Evolutionary conservation across 352 stramenopile species (phyloP).

Genomic region (Globisporangium takayamanum): DNA sequence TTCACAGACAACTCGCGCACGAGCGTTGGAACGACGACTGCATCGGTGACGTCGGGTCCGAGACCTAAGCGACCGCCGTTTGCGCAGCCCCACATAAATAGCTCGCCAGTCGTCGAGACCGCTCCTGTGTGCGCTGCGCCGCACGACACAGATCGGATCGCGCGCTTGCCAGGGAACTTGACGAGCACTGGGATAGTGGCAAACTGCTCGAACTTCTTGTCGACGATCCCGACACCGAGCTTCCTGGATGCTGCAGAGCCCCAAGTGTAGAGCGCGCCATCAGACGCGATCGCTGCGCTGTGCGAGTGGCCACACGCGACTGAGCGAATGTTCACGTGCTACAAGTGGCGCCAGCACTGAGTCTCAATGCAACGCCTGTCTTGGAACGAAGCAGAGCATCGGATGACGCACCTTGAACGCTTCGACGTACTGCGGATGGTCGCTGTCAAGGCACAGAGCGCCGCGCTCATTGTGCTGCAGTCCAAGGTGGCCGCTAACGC

Average conservation of each 20-base stretch:
- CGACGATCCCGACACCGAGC: conserved; percentile 79
- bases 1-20: conserved; percentile 64
- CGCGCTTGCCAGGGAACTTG: conserved; percentile 55
- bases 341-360: neutral
- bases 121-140: conserved; percentile 78
- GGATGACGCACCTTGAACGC: conserved; percentile 35
- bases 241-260: conserved; percentile 79
- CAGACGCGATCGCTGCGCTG: conserved; percentile 72
- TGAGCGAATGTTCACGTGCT: conserved; percentile 39
- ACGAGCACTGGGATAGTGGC: conserved; percentile 60
- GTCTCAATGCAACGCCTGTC: conserved; percentile 3
- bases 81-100: conserved; percentile 89
- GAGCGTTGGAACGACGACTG: conserved; percentile 67
- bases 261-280: conserved; percentile 86
- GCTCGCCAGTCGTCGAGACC: conserved; percentile 53
- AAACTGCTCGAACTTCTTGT: conserved; percentile 81
- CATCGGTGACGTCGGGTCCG: conserved; percentile 53
- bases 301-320: conserved; percentile 81
- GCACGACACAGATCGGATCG: conserved; percentile 80
- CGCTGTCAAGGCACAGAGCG: conserved; percentile 55
- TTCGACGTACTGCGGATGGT: conserved; percentile 52
- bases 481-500: conserved; percentile 76
- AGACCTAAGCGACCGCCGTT: conserved; percentile 91
- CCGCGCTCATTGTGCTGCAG: conserved; percentile 43
- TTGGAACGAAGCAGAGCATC: conserved; percentile 15